Evolutionary conservation across 768 basidiomycete genomes (phyloP).

Genomic region (Holtermanniella nyarrowii): DNA sequence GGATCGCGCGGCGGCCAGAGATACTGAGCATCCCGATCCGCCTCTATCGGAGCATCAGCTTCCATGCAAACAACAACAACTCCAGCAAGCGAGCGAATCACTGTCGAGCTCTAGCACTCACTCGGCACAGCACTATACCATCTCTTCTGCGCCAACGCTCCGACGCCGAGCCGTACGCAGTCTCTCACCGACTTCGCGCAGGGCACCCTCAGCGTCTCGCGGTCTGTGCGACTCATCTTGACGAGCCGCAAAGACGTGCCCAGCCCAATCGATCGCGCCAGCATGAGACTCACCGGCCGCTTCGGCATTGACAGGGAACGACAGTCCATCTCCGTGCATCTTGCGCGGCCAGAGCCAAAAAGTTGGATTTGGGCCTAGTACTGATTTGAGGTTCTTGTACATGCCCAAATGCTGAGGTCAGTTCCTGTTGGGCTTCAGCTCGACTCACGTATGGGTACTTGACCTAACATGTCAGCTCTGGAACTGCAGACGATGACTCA

Average conservation of each 20-base stretch:
- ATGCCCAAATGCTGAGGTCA: constrained; percentile 62
- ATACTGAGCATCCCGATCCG: constrained; percentile 43
- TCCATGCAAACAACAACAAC: constrained; percentile 4
- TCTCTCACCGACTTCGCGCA: constrained; percentile 9
- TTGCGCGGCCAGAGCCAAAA: constrained; percentile 77
- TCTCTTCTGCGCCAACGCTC: constrained; percentile 8
- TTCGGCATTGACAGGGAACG: constrained; percentile 57
- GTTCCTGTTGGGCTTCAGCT: background rate
- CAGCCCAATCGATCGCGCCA: constrained; percentile 30
- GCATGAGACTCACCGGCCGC: constrained; percentile 39
- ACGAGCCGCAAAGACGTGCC: constrained; percentile 16
- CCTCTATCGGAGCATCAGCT: background rate
- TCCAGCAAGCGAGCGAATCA: background rate
- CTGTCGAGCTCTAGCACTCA: background rate
- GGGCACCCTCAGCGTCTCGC: constrained; percentile 12
- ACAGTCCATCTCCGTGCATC: constrained; percentile 60
- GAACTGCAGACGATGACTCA: constrained; percentile 59
- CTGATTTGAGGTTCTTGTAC: constrained; percentile 59
- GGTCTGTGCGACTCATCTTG: constrained; percentile 5
- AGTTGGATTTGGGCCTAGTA: constrained; percentile 64
- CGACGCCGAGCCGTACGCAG: constrained; percentile 5
- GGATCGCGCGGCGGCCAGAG: constrained; percentile 72
- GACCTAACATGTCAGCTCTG: constrained; percentile 73
- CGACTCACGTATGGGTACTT: background rate
- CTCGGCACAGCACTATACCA: constrained; percentile 8